phyloP scores from a whole-genome alignment of 2,329 filamentous ascomycete genomes.

The Xylaria sp. region DNA sequence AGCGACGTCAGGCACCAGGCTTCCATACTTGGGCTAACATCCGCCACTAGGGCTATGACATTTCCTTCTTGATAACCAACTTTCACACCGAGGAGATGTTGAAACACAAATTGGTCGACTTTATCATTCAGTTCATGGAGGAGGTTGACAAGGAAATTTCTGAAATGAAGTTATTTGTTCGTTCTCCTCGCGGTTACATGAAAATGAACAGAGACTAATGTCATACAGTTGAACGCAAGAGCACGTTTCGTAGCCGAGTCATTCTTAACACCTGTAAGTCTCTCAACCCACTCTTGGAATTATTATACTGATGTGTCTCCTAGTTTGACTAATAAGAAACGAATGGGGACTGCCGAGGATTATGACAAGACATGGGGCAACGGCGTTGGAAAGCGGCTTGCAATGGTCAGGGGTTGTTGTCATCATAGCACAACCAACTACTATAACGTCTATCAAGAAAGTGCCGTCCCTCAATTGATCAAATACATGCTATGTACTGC shows the following conservation, averaged over 20 bases:
- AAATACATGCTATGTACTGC: not conserved
- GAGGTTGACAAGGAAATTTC: constrained; percentile 99
- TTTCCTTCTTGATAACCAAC: constrained; percentile 98
- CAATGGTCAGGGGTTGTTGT: not conserved
- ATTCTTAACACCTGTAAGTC: constrained; percentile 88
- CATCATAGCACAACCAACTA: constrained; percentile 3
- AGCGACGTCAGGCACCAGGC: not conserved
- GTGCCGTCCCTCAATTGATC: not conserved
- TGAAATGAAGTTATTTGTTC: constrained; percentile 99
- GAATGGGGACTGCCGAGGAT: not conserved
- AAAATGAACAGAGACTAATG: constrained; percentile 38
- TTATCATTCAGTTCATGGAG: constrained; percentile 99
- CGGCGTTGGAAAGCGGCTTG: constrained; percentile 16
- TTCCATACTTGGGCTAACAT: constrained; percentile 6
- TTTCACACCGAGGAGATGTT: constrained; percentile 98
- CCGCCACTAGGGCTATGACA: constrained; percentile 82
- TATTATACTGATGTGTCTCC: constrained; percentile 5
- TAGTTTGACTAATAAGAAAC: constrained; percentile 27
- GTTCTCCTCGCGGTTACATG: constrained; percentile 43
- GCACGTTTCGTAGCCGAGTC: constrained; percentile 98
- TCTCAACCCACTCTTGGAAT: not conserved
- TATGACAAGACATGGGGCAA: constrained; percentile 16
- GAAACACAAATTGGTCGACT: constrained; percentile 98
- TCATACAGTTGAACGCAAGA: constrained; percentile 82
- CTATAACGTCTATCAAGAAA: constrained; percentile 17